Percentiles rank a stretch among this genome's conserved stretches.
Conservation (phyloP, 1,284 basidiomycete species). For the Ceratobasidium sp. region DNA sequence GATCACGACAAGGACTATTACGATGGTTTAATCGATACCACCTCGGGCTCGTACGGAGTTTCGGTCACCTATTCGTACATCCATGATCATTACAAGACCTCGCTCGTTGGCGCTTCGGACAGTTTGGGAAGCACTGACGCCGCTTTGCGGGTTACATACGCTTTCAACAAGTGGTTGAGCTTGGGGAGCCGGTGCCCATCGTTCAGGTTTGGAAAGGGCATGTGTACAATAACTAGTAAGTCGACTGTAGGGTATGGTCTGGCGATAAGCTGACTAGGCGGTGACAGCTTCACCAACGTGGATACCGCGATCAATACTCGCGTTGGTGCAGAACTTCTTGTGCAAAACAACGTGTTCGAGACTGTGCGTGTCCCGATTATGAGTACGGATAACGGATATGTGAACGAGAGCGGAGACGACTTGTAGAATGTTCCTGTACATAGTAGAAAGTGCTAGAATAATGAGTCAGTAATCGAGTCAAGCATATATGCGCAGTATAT, state of each 20-base stretch:
- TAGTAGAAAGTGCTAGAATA: too few relatives aligned
- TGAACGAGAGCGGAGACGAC: conserved; percentile 29
- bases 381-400: conserved; percentile 39
- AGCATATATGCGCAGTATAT: too few relatives aligned
- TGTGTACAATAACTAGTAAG: conserved; percentile 35
- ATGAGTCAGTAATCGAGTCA: too few relatives aligned
- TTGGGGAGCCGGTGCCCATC: conserved; percentile 51
- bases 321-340: conserved; percentile 47
- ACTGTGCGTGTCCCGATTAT: conserved; percentile 12
- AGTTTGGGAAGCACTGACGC: conserved; percentile 37
- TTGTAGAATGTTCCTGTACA: too few relatives aligned
- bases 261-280: not conserved
- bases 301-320: conserved; percentile 55
- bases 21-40: conserved; percentile 42
- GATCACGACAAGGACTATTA: conserved; percentile 47
- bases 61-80: conserved; percentile 41
- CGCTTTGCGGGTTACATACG: conserved; percentile 45
- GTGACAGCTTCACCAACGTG: conserved; percentile 58
- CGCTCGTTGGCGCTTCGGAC: conserved; percentile 41
- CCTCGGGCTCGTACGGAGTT: conserved; percentile 32
- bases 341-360: conserved; percentile 60
- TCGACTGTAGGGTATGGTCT: not conserved
- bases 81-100: conserved; percentile 47
- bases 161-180: conserved; percentile 48
- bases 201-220: conserved; percentile 54